Base-by-base conservation (phyloP, 2,329 filamentous ascomycete species). In the Chaetothyriales sp. region DNA sequence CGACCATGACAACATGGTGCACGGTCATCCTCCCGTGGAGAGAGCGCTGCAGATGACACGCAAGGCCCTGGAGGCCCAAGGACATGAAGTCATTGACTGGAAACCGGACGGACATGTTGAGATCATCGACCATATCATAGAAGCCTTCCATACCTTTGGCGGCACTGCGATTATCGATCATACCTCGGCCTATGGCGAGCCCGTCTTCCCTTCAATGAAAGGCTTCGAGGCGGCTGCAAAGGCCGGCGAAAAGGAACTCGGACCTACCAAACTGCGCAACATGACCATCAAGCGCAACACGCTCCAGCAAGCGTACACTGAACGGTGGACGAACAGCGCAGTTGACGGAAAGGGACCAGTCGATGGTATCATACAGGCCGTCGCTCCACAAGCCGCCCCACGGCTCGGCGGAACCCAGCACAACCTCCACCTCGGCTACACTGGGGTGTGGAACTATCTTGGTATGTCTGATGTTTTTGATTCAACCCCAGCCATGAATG, bases 1-100 rank as follows among this genome's bases (percentile, higher is more conserved):
- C 18, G 61, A 62, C 49, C 60, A 64, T 26, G 67, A 70, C 44
- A 64, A 63, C 4, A 59, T 63, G 8, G 60, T 65, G 12, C 62
- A 58, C 22, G 63, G 66, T 15, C 64, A 69, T 28, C 68, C 68
- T 1, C 68, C 68, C 1, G 62, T 70, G 25, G 57, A 61, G 47
- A 59, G 67, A 10, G 66, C 62, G 32, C 53, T 68, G n/a, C 59
- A 56, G 15, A 60, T 62, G 36, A 64, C 64, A 3, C 62, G 61
- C 46, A 57, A 58, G 44, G 62, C 63, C 1, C 59, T 68, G 5
- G 61, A 62, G 53, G 61, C 59, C 44, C 61, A 64, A 15, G 66
- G 66, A 15, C 67, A 70, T 53, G 64, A 65, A 53, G 62, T 68
- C 18, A 61, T 68, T 47, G 50, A 49, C 18, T 63, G 61, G 61